phyloP scores from a whole-genome alignment of 352 stramenopile species.

The Blastocystis sp. region DNA sequence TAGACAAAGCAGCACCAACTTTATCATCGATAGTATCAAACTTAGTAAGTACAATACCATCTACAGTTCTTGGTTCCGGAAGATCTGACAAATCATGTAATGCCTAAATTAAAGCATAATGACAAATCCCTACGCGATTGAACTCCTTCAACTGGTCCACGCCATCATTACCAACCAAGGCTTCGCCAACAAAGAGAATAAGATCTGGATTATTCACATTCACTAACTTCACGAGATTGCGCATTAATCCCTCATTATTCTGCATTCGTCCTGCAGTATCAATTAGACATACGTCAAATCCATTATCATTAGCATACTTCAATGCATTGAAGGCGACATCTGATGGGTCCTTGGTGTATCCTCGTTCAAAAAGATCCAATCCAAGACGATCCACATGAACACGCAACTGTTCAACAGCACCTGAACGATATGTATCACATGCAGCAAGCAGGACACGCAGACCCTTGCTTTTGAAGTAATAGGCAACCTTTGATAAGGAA shows the following conservation, averaged over 20 bases:
- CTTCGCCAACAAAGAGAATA: conserved; percentile 97
- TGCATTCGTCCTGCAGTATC: conserved; percentile 97
- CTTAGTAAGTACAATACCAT: conserved; percentile 98
- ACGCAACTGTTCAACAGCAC: conserved; percentile 95
- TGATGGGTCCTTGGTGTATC: conserved; percentile 92
- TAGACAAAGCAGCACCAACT: conserved; percentile 95
- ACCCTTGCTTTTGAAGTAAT: conserved; percentile 95
- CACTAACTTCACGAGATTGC: conserved; percentile 91
- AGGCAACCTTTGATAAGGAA: conserved; percentile 94
- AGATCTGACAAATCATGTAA: conserved; percentile 67
- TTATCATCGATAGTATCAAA: conserved; percentile 99
- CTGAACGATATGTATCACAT: conserved; percentile 96
- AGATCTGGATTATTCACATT: conserved; percentile 92
- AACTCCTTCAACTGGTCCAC: conserved; percentile 95
- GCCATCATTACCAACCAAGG: conserved; percentile 95
- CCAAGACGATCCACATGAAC: conserved; percentile 92
- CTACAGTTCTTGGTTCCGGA: conserved; percentile 82
- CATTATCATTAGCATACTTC: conserved; percentile 87
- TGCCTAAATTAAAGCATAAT: conserved; percentile 33
- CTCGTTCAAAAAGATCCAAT: conserved; percentile 89
- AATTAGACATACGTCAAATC: conserved; percentile 93
- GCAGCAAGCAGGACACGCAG: conserved; percentile 90
- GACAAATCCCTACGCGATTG: conserved; percentile 76
- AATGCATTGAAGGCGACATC: conserved; percentile 89
- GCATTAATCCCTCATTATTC: conserved; percentile 98